These are phyloP conservation scores for Chytriomyces hyalinus DNA, from an alignment of 192 early-diverging fungal genomes.

Conservation along the genomic window DNA sequence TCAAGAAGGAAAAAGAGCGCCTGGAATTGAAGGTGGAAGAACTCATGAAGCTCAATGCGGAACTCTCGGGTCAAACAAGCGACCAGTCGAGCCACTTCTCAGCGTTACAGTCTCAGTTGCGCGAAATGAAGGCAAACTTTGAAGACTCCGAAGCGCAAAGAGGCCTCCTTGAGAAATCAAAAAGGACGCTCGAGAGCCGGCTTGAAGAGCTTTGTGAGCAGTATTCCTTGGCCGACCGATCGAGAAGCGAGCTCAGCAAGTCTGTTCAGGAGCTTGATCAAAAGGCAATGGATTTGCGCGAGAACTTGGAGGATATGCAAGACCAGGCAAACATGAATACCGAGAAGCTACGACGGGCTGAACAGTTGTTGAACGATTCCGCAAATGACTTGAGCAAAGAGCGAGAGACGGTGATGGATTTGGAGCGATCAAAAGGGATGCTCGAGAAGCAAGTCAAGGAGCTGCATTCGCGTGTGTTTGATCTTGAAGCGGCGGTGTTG, in stretches of 20 bases:
- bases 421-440: slow-evolving; percentile 62
- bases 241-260: slow-evolving; percentile 72
- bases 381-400: slow-evolving; percentile 80
- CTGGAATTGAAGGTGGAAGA: slow-evolving; percentile 76
- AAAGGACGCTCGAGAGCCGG: slow-evolving; percentile 73
- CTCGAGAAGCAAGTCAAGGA: slow-evolving; percentile 89
- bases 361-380: slow-evolving; percentile 67
- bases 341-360: slow-evolving; percentile 71
- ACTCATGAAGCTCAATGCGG: slow-evolving; percentile 67
- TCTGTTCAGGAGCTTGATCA: slow-evolving; percentile 72
- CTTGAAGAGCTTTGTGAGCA: slow-evolving; percentile 76
- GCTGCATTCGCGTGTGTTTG: slow-evolving; percentile 74
- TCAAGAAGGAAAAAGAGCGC: slow-evolving; percentile 82
- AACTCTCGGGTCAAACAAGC: slow-evolving; percentile 63
- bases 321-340: slow-evolving; percentile 65
- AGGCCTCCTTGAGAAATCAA: slow-evolving; percentile 68
- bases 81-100: slow-evolving; percentile 68
- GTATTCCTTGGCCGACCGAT: slow-evolving; percentile 69
- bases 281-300: slow-evolving; percentile 74
- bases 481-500: slow-evolving; percentile 72
- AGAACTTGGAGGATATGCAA: slow-evolving; percentile 76
- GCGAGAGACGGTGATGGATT: slow-evolving; percentile 55
- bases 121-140: slow-evolving; percentile 61
- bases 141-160: slow-evolving; percentile 76
- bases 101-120: slow-evolving; percentile 54